Base-by-base conservation (phyloP, 352 stramenopile genomes). In the Poterioochromonas sp. region DNA sequence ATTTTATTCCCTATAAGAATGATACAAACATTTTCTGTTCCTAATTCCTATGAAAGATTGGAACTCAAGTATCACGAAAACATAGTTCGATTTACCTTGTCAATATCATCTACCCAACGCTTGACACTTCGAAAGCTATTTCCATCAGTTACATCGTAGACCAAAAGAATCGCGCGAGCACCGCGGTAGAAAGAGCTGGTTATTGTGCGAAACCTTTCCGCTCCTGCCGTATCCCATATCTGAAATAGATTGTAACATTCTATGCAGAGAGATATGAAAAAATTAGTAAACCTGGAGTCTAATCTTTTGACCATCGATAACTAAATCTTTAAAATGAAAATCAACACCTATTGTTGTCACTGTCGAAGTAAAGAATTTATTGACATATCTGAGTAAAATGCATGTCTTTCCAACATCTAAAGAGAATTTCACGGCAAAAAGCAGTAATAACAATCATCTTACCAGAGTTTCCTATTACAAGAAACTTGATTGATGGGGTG, bases 371-470 rank as follows among this genome's bases (percentile, higher is more conserved):
- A 95, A 96, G 37, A 91, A 85, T 76, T 95, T 90, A 76, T 95
- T 88, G 37, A 94, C 90, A 80, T 82, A 96, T 85, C 91, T 81
- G 76, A 94, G 94, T 80, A 96, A 95, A 73, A 96, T 93, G 47
- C 89, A 94, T 26, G 91, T 95, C 83, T 96, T 96, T 18, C 91
- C 91, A n/a, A n/a, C n/a, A n/a, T n/a, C n/a, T n/a, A n/a, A n/a
- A n/a, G n/a, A n/a, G n/a, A n/a, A n/a, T n/a, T n/a, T n/a, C n/a
- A n/a, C n/a, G n/a, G n/a, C n/a, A n/a, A n/a, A n/a, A n/a, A n/a
- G n/a, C n/a, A n/a, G n/a, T n/a, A n/a, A n/a, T n/a, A n/a, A n/a
- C n/a, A n/a, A n/a, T n/a, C n/a, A n/a, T n/a, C n/a, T n/a, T n/a
- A n/a, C n/a, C n/a, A n/a, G n/a, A n/a, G n/a, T n/a, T n/a, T n/a